Evolutionary conservation across 306 rosid genomes (phyloP), one percentile per base, ranked within the genome.

Genomic region (Neltuma alba): DNA sequence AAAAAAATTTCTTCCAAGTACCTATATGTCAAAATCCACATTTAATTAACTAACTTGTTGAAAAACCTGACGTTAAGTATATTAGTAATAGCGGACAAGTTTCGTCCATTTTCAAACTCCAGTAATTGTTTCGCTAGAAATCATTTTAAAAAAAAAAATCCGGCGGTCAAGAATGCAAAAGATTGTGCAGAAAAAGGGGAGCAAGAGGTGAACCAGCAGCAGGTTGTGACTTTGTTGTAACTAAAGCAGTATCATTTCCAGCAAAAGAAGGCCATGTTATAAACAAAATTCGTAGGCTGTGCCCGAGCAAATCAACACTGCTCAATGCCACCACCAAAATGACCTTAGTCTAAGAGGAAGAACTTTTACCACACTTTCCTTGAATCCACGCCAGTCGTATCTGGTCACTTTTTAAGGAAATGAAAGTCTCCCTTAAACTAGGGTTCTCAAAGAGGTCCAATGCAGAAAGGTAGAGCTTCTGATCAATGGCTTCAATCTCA

Each of bases 391-490:
- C 28, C 79, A 85, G 71, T 40, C 92, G 70, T 71, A 87, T 86
- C 81, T 76, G 83, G 72, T 78, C 83, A 31, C 90, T 83, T 85
- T 89, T 88, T 40, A 90, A 80, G 27, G 92, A 92, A 68, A 92
- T 74, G 86, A 94, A 94, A 21, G 87, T 84, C 88, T 90, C 96
- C 84, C 96, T 88, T 30, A 92, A 85, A 78, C 72, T 83, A 57
- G 94, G 91, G 58, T 85, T 80, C 86, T 89, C 97, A 76, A 92
- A 92, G 72, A 92, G 92, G 79, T 92, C 97, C 78, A 92, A 62
- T 13, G 93, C 94, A 20, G 93, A 81, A 87, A 92, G 84, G 83
- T 94, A 92, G 44, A 88, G 84, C 15, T 42, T 66, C 72, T 89
- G 79, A 73, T 92, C 92, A 64, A 88, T 67, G 66, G 76, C 89